Base-by-base conservation (phyloP, 2,329 filamentous ascomycete species). In the Aspergillus fumigatus region DNA sequence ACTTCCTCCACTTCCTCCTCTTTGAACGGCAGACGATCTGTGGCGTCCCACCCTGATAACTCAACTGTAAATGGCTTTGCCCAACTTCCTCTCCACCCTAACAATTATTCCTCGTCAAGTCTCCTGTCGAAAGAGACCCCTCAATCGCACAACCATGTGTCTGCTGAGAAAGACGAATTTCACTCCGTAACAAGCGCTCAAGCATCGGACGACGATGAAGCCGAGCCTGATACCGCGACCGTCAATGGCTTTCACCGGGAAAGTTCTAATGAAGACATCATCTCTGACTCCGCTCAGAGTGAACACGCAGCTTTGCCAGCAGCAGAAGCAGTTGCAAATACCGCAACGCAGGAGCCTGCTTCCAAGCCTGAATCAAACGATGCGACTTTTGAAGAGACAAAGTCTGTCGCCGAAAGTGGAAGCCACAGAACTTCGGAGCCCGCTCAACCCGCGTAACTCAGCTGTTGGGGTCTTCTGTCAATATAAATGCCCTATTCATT, bases 101-200 rank as follows among this genome's bases (percentile, higher is more conserved):
- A 57, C 25, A 60, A 55, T 35, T 55, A 60, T 21, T 47, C 50
- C 4, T 54, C 51, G 9, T 52, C 54, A 53, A 69, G 55, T 52
- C 53, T 38, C n/a, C 58, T 47, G 21, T 38, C 51, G 3, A 29
- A 53, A 9, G 56, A 62, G 7, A 56, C 57, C 17, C 51, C 55
- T 17, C 61, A 57, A 27, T 60, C 53, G 23, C 62, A 53, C 21
- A 53, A 60, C 25, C 60, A 63, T 14, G 11, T 55, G 1, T 60
- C 57, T 1, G 53, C 54, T 21, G 71, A 74, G 4, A 70, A 65
- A 51, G 74, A 79, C 2, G 72, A 74, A 26, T 77, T 79, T 53
- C 72, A 77, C 53, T 77, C 78, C 2, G 68, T 72, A 1, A 65
- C 70, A 3, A 68, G 65, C 19, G 70, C 68, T 38, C 73, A 73